Evolutionary conservation across 78 protist genomes (phyloP).

Genomic region (Mastigamoeba balamuthi): DNA sequence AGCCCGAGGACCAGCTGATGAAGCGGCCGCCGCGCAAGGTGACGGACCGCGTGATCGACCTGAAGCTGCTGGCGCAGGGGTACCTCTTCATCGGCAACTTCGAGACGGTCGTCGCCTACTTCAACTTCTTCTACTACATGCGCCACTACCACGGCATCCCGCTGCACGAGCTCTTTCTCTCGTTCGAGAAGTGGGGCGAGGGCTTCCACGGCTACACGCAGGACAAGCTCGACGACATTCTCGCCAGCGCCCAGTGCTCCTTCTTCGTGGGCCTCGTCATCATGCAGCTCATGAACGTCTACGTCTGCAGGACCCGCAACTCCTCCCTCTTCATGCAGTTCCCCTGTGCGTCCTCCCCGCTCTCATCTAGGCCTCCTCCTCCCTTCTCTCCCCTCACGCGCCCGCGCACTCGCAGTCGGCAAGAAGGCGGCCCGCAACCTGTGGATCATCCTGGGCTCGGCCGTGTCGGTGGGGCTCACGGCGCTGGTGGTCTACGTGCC

Average conservation of each 20-base stretch:
- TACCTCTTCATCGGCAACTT: constrained; percentile 16
- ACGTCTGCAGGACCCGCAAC: constrained; percentile 4
- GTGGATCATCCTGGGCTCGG: background rate
- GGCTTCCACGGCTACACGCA: background rate
- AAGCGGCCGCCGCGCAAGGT: constrained; percentile 11
- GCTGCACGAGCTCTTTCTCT: constrained; percentile 1
- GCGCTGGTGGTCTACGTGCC: constrained; percentile 23
- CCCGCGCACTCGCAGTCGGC: constrained; percentile 11
- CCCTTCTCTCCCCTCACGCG: background rate
- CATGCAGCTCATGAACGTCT: background rate
- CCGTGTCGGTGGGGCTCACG: constrained; percentile 1
- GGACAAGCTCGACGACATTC: background rate
- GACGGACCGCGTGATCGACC: constrained; percentile 2
- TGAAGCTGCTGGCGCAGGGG: constrained; percentile 4
- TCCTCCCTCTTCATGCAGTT: constrained; percentile 6
- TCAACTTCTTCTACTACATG: constrained; percentile 11
- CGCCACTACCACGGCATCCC: constrained; percentile 21
- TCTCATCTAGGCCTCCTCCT: constrained; percentile 2
- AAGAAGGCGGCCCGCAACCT: constrained; percentile 11
- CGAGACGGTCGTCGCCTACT: constrained; percentile 10
- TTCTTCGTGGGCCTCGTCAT: background rate
- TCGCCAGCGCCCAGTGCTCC: background rate
- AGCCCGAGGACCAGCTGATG: constrained; percentile 9
- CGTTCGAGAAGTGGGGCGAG: background rate
- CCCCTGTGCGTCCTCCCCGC: constrained; percentile 10